Base-by-base conservation (phyloP, 139 green algal species). In the Tetraselmis chui region DNA sequence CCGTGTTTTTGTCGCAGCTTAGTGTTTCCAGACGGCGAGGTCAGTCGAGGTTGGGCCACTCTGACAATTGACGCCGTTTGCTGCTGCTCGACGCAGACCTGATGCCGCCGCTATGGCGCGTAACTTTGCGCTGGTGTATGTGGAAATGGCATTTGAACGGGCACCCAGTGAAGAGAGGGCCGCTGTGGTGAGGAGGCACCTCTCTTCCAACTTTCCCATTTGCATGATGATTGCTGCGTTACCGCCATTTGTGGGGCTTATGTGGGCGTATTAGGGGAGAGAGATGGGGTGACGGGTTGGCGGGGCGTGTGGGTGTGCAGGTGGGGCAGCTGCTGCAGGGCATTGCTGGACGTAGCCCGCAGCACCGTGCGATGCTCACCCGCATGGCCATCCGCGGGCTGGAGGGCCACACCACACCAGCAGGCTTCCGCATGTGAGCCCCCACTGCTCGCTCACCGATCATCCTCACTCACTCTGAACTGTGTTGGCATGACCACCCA, bases 61-160 rank as follows among this genome's bases (percentile, higher is more conserved):
- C n/a, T n/a, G n/a, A n/a, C n/a, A n/a, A n/a, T n/a, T n/a, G n/a
- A n/a, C n/a, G n/a, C n/a, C n/a, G n/a, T n/a, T n/a, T n/a, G 45
- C 11, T 67, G 45, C 45, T 67, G 45, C 45, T 67, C 45, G 11
- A 67, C 18, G 45, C 45, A 77, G 76, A 5, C 28, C 76, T 2
- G 76, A 5, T 0, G 76, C 75, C 11, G 58, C 79, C 58, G 45
- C 86, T 25, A 88, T 95, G 83, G 89, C 92, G 25, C 85, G 89
- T 59, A 97, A 92, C 84, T 97, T 98, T 86, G 86, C 88, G 26
- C 82, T 97, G 25, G 91, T 98, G 59, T 98, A 98, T 76, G 26
- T 89, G 32, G 93, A 97, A 81, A 94, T 92, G 83, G 93, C 89
- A 0, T 84, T 91, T 22, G 86, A 89, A 24, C 83, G 94, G 0